A percentile compares a stretch with the other conserved stretches of the same genome.
phyloP scores from a whole-genome alignment of 1,139 yeast species.

The Sugiyamaella neomexicana region DNA sequence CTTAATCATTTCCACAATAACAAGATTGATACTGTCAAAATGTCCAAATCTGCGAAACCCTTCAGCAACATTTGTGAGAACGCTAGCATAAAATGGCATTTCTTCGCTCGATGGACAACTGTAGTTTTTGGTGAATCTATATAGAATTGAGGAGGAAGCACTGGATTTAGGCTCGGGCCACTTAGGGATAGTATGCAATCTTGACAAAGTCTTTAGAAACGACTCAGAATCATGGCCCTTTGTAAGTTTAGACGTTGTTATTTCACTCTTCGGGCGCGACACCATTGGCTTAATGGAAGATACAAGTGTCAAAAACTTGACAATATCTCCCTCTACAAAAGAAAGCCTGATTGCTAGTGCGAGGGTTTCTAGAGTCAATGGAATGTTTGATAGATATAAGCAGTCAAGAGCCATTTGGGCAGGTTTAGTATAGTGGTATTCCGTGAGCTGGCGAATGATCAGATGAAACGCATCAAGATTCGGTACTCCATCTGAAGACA shows the following conservation, averaged over 20 bases:
- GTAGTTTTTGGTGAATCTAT: neutral
- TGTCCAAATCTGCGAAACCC: constrained; percentile 30
- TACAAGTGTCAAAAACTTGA: constrained; percentile 22
- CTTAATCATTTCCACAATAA: constrained; percentile 28
- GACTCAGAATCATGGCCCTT: constrained; percentile 25
- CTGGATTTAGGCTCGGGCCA: constrained; percentile 15
- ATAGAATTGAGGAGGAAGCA: neutral
- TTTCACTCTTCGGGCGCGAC: neutral
- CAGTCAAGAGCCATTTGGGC: constrained; percentile 33
- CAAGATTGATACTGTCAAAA: constrained; percentile 29
- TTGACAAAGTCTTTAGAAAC: constrained; percentile 20
- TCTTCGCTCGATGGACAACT: neutral
- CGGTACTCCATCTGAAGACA: constrained; percentile 28
- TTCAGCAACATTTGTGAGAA: constrained; percentile 25
- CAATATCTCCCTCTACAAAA: constrained; percentile 23
- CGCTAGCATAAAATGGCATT: constrained; percentile 9
- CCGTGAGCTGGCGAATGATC: constrained; percentile 28
- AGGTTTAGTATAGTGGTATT: constrained; percentile 28
- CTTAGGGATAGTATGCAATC: constrained; percentile 17
- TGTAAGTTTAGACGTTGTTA: neutral
- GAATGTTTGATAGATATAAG: constrained; percentile 27
- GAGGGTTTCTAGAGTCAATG: constrained; percentile 26
- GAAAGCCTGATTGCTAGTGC: constrained; percentile 28
- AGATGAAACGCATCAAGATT: constrained; percentile 30
- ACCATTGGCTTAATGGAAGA: neutral